Conservation (phyloP, 2,329 filamentous ascomycete species). For the Neodidymelliopsis sp. region DNA sequence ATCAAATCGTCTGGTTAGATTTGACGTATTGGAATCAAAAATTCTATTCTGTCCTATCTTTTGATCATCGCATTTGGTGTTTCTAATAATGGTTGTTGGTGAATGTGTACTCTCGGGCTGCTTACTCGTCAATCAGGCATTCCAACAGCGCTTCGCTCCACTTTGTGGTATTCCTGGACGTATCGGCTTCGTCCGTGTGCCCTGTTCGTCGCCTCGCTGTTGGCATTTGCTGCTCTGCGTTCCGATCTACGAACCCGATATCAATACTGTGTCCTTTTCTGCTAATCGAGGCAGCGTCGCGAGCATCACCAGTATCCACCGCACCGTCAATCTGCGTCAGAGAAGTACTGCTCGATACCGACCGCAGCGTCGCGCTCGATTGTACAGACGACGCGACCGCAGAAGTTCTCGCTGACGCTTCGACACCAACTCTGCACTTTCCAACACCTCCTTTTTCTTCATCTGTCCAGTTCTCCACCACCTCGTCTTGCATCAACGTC, state of each 20-base stretch:
- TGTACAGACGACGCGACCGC: neutral
- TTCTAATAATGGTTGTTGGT: neutral
- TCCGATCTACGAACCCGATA: neutral
- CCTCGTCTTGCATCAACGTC: neutral
- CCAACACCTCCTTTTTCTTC: neutral
- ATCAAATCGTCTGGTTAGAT: neutral
- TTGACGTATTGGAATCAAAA: neutral
- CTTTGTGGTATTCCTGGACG: neutral
- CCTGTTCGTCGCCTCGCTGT: neutral
- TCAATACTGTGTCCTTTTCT: slow-evolving; percentile 1
- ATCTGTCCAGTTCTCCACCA: neutral
- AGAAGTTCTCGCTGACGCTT: neutral
- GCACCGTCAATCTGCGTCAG: neutral
- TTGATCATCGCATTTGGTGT: neutral
- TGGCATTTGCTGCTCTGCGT: neutral
- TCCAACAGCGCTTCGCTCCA: slow-evolving; percentile 5
- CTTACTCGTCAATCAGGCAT: slow-evolving; percentile 3
- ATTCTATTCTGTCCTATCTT: neutral
- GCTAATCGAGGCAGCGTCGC: neutral
- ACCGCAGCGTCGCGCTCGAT: neutral
- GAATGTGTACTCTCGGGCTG: neutral
- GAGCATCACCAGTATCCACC: neutral
- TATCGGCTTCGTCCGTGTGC: neutral
- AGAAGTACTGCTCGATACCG: neutral
- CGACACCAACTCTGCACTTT: too few species aligned